Conservation (phyloP, 306 rosid genomes). For the Clitoria ternatea region DNA sequence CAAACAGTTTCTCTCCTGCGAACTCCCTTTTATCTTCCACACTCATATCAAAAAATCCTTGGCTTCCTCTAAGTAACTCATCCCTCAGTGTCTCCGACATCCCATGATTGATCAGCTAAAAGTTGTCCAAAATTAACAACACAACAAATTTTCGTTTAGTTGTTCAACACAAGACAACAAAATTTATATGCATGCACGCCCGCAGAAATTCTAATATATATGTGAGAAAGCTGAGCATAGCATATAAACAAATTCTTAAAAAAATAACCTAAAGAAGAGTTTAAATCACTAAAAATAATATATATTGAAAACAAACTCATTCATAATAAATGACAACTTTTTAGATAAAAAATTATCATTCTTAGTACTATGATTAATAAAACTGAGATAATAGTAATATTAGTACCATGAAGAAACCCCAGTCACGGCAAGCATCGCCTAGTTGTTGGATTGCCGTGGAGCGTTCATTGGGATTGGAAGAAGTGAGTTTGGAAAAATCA, state of each 20-base stretch:
- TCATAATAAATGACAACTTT: too few species aligned
- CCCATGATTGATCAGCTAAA: constrained; percentile 54
- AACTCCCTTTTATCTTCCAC: constrained; percentile 46
- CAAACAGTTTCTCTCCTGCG: constrained; percentile 27
- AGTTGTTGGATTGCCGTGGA: constrained; percentile 32
- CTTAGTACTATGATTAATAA: too few species aligned
- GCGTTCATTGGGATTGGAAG: constrained; percentile 21
- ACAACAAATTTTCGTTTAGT: background rate
- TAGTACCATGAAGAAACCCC: constrained; percentile 69
- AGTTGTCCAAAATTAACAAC: background rate
- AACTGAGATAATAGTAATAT: too few species aligned
- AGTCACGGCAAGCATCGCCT: constrained; percentile 43
- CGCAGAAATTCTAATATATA: background rate
- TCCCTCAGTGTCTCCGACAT: constrained; percentile 36
- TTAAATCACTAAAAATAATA: too few species aligned
- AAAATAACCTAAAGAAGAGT: too few species aligned
- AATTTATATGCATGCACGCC: background rate
- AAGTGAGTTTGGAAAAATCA: constrained; percentile 40
- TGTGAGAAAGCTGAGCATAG: background rate
- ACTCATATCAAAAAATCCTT: constrained; percentile 36
- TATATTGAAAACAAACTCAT: too few species aligned
- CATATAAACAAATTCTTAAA: background rate
- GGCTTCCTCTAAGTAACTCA: constrained; percentile 20
- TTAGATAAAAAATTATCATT: too few species aligned
- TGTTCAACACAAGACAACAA: background rate